A percentile compares a stretch with the other conserved stretches of the same genome.
These are phyloP conservation scores for Xylaria sp. DNA, from an alignment of 2,329 filamentous ascomycete species.

Conservation along the genomic window DNA sequence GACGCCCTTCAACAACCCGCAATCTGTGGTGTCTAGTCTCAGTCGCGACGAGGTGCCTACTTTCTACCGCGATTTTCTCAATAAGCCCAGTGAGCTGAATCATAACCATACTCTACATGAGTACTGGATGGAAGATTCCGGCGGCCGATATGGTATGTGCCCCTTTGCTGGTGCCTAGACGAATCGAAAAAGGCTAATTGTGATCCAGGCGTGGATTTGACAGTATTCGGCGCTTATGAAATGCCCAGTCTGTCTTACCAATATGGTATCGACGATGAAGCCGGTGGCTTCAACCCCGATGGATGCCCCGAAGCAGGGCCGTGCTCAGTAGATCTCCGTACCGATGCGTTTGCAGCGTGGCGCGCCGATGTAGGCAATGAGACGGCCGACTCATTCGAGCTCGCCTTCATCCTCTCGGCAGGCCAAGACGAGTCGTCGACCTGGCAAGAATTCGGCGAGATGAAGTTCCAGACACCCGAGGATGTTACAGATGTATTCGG, in stretches of 20 bases:
- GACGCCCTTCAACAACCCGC: constrained; percentile 63
- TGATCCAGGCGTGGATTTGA: constrained; percentile 60
- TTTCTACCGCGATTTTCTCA: constrained; percentile 64
- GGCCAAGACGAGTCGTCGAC: constrained; percentile 66
- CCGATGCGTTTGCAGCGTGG: constrained; percentile 62
- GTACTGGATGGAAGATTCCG: constrained; percentile 68
- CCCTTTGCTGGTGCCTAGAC: neutral
- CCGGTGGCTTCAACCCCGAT: constrained; percentile 57
- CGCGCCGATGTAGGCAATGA: constrained; percentile 62
- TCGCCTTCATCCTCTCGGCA: constrained; percentile 65
- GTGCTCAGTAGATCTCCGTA: constrained; percentile 61
- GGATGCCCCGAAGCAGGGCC: constrained; percentile 57
- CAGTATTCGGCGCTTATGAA: constrained; percentile 63
- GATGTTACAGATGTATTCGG: constrained; percentile 62
- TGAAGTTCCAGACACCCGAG: constrained; percentile 60
- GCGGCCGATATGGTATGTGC: constrained; percentile 53
- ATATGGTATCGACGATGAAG: constrained; percentile 61
- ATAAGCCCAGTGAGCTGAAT: constrained; percentile 61
- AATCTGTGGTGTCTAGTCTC: constrained; percentile 55
- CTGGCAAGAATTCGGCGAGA: constrained; percentile 68
- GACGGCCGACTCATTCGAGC: constrained; percentile 60
- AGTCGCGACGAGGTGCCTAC: constrained; percentile 59
- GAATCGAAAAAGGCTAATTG: neutral
- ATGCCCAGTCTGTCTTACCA: constrained; percentile 60
- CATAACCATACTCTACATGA: constrained; percentile 64